Base-by-base conservation (phyloP, 768 basidiomycete species). In the Lactarius trivialis region DNA sequence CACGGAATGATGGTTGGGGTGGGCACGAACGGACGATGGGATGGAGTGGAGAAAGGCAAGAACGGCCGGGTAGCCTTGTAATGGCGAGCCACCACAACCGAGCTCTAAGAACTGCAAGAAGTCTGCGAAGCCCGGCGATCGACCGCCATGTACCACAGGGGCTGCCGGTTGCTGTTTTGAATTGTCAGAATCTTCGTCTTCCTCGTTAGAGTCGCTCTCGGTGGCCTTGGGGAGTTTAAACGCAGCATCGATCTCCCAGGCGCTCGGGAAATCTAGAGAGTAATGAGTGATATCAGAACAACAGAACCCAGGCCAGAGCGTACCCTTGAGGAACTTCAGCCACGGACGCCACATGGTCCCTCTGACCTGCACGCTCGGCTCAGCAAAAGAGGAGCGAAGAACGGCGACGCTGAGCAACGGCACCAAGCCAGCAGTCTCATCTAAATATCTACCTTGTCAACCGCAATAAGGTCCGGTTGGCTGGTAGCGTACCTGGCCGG, bases 41-140 rank as follows among this genome's bases (percentile, higher is more conserved):
- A 98, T 81, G 0, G 91, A 93, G 1, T 92, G 89, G 15, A 98
- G 71, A 28, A 94, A 79, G 28, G 97, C 78, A 19, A 97, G 75
- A 30, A 96, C 79, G 2, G 86, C 79, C 0, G 92, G 93, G 71
- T 97, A 98, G 2, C 89, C 89, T 65, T 88, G 81, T 1, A 83
- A 71, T 0, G 93, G 88, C 5, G 86, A 83, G 0, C 89, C 88
- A n/a, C 83, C 82, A 71, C 93, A 97, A 12, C 86, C 91, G 1
- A 83, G 74, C 59, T 85, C 77, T 24, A 98, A 80, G 75, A 94
- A 97, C 39, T 79, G 81, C 24, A 93, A 75, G 73, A 98, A 94
- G 54, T 88, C 85, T 15, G 69, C 72, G 69, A 89, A 96, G 2
- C 85, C 82, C 15, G 55, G 49, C 4, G 56, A 60, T 48, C 45